These are phyloP conservation scores for Aspergillus sp. DNA, from an alignment of 2,329 filamentous ascomycete species.

Conservation along the genomic window DNA sequence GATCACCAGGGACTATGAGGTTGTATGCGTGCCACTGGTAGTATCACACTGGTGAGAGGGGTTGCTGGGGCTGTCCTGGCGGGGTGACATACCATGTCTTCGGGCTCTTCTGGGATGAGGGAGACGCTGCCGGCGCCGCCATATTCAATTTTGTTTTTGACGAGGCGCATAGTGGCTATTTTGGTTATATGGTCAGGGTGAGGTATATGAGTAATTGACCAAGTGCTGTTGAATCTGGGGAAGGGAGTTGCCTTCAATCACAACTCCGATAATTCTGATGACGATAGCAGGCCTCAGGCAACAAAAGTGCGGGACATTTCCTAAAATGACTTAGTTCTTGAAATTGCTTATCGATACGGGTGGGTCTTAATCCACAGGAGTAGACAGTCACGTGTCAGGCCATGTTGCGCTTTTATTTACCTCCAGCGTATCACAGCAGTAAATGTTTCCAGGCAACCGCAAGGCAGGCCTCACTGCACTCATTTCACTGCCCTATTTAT, in stretches of 20 bases:
- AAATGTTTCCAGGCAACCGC: slow-evolving; percentile 8
- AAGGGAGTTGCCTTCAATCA: neutral
- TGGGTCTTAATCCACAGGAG: neutral
- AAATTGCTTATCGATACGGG: slow-evolving; percentile 25
- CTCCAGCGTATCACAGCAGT: neutral
- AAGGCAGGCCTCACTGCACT: neutral
- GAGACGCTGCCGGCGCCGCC: slow-evolving; percentile 66
- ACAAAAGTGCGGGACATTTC: slow-evolving; percentile 17
- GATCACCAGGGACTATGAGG: slow-evolving; percentile 65
- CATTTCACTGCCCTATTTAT: neutral
- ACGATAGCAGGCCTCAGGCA: slow-evolving; percentile 13
- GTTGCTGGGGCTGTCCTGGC: neutral
- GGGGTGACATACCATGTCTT: slow-evolving; percentile 63
- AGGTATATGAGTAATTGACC: neutral
- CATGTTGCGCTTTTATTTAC: slow-evolving; percentile 1
- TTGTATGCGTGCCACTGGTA: slow-evolving; percentile 72
- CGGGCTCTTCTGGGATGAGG: slow-evolving; percentile 69
- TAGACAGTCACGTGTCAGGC: neutral
- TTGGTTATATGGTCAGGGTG: neutral
- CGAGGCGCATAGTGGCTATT: slow-evolving; percentile 58
- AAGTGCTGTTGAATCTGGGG: neutral
- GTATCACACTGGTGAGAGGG: slow-evolving; percentile 4
- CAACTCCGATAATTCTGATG: slow-evolving; percentile 1
- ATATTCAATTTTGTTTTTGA: slow-evolving; percentile 66
- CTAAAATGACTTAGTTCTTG: slow-evolving; percentile 11